A percentile compares a stretch with the other conserved stretches of the same genome.
These are phyloP conservation scores for Ajuga reptans DNA, from an alignment of 305 asterid genomes.

Conservation along the genomic window DNA sequence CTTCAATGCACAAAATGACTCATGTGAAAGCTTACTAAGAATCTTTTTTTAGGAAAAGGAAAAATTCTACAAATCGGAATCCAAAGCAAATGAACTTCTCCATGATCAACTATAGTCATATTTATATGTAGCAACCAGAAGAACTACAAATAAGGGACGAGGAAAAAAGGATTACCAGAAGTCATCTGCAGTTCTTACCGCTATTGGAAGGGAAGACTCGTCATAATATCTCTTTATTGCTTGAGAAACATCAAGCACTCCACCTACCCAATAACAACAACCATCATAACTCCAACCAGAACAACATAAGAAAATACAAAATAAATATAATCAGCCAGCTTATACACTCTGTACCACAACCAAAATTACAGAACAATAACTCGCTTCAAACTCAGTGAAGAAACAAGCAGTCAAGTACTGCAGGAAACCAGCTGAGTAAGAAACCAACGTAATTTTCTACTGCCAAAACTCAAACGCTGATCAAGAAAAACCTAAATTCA, in stretches of 20 bases:
- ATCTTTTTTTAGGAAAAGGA: background rate
- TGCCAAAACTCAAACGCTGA: background rate
- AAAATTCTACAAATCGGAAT: background rate
- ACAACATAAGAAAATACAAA: background rate
- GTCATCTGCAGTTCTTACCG: slow-evolving; percentile 37
- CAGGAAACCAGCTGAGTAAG: background rate
- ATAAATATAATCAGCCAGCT: background rate
- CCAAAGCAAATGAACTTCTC: background rate
- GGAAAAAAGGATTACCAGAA: background rate
- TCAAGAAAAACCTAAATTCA: background rate
- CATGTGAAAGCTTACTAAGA: background rate
- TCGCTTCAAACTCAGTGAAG: background rate
- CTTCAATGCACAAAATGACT: background rate
- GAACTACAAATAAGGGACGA: background rate
- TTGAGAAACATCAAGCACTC: slow-evolving; percentile 63
- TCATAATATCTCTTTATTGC: slow-evolving; percentile 51
- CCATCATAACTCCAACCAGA: slow-evolving; percentile 22
- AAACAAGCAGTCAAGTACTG: background rate
- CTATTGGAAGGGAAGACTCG: slow-evolving; percentile 55
- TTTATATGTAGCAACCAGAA: background rate
- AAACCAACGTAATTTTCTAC: background rate
- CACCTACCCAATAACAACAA: slow-evolving; percentile 43
- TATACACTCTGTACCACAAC: background rate
- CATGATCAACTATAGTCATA: background rate
- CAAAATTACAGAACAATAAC: background rate